Evolutionary conservation across 495 filamentous ascomycete species (phyloP).

Genomic region (Penicillium turbatum): DNA sequence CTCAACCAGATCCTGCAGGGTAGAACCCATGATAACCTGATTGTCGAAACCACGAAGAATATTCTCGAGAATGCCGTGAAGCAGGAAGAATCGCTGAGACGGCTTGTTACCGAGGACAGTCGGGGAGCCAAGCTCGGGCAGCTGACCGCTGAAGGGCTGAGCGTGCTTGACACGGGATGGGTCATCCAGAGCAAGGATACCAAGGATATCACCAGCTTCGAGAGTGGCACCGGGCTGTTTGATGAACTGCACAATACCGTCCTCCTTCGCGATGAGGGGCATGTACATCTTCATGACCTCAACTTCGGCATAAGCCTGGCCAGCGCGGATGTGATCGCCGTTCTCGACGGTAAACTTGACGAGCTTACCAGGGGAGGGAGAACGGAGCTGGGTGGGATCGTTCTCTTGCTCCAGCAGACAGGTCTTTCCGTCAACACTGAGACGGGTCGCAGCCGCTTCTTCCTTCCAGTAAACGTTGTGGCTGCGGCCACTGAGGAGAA

Average conservation of each 20-base stretch:
- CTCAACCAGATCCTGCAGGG: slow-evolving; percentile 82
- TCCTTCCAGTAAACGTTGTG: slow-evolving; percentile 99
- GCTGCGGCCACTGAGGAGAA: slow-evolving; percentile 82
- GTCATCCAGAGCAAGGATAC: slow-evolving; percentile 93
- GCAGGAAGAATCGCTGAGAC: slow-evolving; percentile 75
- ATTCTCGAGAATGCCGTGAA: slow-evolving; percentile 75
- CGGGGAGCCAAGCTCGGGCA: slow-evolving; percentile 82
- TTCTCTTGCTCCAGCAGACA: slow-evolving; percentile 98
- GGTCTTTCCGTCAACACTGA: slow-evolving; percentile 97
- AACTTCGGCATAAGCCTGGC: slow-evolving; percentile 93
- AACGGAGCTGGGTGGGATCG: slow-evolving; percentile 93
- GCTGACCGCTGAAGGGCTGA: slow-evolving; percentile 88
- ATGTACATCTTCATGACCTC: slow-evolving; percentile 99
- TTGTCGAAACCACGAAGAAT: slow-evolving; percentile 96
- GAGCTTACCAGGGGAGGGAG: slow-evolving; percentile 93
- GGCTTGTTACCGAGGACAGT: slow-evolving; percentile 88
- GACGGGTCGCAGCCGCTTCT: slow-evolving; percentile 88
- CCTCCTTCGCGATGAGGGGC: slow-evolving; percentile 95
- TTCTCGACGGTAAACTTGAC: slow-evolving; percentile 98
- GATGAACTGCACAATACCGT: slow-evolving; percentile 95
- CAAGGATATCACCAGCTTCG: slow-evolving; percentile 97
- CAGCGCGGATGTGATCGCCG: slow-evolving; percentile 88
- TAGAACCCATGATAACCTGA: slow-evolving; percentile 88
- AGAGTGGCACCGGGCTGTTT: slow-evolving; percentile 99
- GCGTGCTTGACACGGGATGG: slow-evolving; percentile 95